Evolutionary conservation across 441 rosid species (phyloP), one percentile per base, ranked within the genome.

Genomic region (Gossypium schwendimanii): DNA sequence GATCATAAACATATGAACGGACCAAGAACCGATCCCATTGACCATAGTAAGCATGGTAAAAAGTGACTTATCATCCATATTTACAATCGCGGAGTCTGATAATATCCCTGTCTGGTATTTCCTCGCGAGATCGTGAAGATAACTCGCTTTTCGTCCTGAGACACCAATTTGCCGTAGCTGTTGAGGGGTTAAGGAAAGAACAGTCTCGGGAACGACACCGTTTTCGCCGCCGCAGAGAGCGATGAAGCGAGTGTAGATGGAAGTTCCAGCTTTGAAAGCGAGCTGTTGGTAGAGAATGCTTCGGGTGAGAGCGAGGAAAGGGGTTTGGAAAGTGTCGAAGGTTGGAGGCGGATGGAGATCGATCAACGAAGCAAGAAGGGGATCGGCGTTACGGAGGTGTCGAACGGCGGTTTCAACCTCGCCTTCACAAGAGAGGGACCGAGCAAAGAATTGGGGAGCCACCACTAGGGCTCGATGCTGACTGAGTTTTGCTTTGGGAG

Each of bases 21-120:
- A 94, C 97, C 98, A 94, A 2, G 98, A 91, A 5, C 98, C 98
- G 28, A 94, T 94, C 57, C 98, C 98, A 66, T 92, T 94, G 49
- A 94, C 98, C 97, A 94, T 94, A 1, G 98, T 94, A 45, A 94
- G 85, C 98, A 94, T 94, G 4, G 97, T 91, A 71, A 92, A 94
- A 20, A 94, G 86, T 23, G 98, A 94, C 67, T 87, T 94, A 73
- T 94, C 98, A 70, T 94, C 97, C 97, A 94, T 89, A 75, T 82
- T 84, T 74, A 94, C 87, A 54, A 92, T 91, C 6, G 91, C 79
- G 1, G 89, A 44, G 73, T 92, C 97, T 0, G 97, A 92, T 59
- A 92, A 75, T 50, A 94, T 90, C 64, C 97, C 96, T 12, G 86
- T 92, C 71, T 84, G 92, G 74, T 90, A 94, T 78, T 94, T 94